Evolutionary conservation across 2,329 filamentous ascomycete genomes (phyloP).

Genomic region (Raffaelea ambrosiae): DNA sequence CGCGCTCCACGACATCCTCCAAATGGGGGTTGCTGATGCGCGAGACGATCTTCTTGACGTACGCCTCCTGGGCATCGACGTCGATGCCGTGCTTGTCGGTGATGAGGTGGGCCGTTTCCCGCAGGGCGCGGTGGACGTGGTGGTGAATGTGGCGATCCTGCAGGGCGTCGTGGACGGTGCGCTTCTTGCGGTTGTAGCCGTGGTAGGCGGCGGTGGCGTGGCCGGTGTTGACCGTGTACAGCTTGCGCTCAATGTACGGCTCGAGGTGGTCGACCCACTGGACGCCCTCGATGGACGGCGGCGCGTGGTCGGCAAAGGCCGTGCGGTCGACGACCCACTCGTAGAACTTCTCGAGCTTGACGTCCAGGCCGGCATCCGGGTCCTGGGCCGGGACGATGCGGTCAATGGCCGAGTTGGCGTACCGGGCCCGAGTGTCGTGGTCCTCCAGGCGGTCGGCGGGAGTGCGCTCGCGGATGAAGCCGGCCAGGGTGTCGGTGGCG

Average conservation of each 20-base stretch:
- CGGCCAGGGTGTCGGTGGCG: constrained; percentile 79
- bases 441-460: constrained; percentile 55
- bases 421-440: constrained; percentile 69
- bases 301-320: constrained; percentile 65
- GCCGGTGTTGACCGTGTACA: constrained; percentile 98
- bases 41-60: constrained; percentile 84
- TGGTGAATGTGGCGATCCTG: constrained; percentile 70
- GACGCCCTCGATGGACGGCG: constrained; percentile 75
- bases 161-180: constrained; percentile 83
- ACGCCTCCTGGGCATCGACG: constrained; percentile 67
- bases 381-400: constrained; percentile 93
- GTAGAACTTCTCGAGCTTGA: constrained; percentile 96
- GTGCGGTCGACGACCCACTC: constrained; percentile 94
- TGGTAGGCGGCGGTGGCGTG: constrained; percentile 96
- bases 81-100: constrained; percentile 72
- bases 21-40: constrained; percentile 91
- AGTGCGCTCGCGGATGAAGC: constrained; percentile 73
- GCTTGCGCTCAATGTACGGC: constrained; percentile 98
- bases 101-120: constrained; percentile 81
- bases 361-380: constrained; percentile 69
- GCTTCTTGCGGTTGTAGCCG: constrained; percentile 77
- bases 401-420: constrained; percentile 97
- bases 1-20: constrained; percentile 88
- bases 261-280: constrained; percentile 87
- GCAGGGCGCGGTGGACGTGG: constrained; percentile 70